Evolutionary conservation across 805 yeast species (phyloP), one percentile per base, ranked within the genome.

Genomic region (Myxozyma melibiosi): DNA sequence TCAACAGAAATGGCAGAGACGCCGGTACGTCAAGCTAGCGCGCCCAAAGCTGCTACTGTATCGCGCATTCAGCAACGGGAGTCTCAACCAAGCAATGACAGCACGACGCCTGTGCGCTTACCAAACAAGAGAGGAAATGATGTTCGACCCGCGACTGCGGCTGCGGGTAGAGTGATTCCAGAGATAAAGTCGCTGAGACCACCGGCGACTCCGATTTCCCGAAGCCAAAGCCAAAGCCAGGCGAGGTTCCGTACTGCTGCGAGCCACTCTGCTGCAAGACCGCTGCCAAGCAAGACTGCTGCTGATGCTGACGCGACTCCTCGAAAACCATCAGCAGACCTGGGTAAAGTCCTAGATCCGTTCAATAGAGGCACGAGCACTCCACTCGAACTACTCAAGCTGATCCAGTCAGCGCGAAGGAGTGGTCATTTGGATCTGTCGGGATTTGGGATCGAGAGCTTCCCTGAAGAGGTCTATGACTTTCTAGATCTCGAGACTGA

Each of bases 401-500:
- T 30, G 25, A 52, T 58, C 3, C 47, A 51, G 18, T 27, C 31
- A 11, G 55, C 57, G 9, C 16, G 47, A 14, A 31, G 33, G 30
- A 30, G 42, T 20, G 58, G 58, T 4, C 18, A 13, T 37, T 47
- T 60, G 18, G 48, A 60, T 20, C 20, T 60, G 7, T 51, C 56
- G 4, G 6, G 9, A 3, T 22, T 39, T 22, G 51, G 33, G 2
- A 27, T 60, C 8, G 37, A 24, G 2, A n/a, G 6, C 11, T 18
- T 60, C 9, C 64, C 64, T 1, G 48, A 50, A 4, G 62, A 49
- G 42, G 47, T 58, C 11, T 53, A 45, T 24, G 55, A 57, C 28
- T 31, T 53, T 27, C 30, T 54, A 14, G n/a, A 41, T 31, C 38
- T 20, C 2, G 51, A 46, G 14, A 34, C 27, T 5, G 50, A 39